Evolutionary conservation across 441 rosid species (phyloP).

Genomic region (Adansonia grandidieri): DNA sequence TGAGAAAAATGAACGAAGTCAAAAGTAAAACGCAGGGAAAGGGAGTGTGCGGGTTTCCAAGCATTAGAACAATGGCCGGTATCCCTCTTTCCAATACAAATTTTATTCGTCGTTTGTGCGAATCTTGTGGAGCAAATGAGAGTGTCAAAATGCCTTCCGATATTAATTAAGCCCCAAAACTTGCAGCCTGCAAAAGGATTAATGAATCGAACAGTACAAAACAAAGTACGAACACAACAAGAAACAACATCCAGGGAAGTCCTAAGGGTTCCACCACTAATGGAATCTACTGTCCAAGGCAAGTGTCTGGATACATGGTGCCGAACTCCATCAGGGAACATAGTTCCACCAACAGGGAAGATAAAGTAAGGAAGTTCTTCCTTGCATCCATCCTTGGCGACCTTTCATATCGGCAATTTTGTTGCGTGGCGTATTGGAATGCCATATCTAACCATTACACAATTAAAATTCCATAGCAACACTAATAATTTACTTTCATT

Average conservation of each 20-base stretch:
- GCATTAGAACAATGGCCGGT: conserved; percentile 97
- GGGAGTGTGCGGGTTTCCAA: conserved; percentile 95
- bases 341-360: conserved; percentile 95
- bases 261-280: conserved; percentile 68
- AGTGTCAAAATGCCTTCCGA: conserved; percentile 72
- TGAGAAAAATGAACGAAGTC: conserved; percentile 91
- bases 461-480: background rate
- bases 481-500: background rate
- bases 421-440: conserved; percentile 88
- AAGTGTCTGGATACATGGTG: conserved; percentile 81
- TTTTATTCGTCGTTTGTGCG: conserved; percentile 90
- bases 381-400: conserved; percentile 98
- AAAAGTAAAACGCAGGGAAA: conserved; percentile 81
- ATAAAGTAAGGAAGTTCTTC: conserved; percentile 72
- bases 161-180: conserved; percentile 83
- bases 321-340: conserved; percentile 94
- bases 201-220: conserved; percentile 21
- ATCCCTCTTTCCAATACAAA: conserved; percentile 93
- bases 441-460: conserved; percentile 74
- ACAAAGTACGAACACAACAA: background rate
- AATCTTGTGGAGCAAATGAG: conserved; percentile 96
- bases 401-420: conserved; percentile 96
- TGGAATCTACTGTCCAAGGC: conserved; percentile 67
- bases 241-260: conserved; percentile 79
- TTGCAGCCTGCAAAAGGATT: conserved; percentile 71